A percentile compares a stretch with the other conserved stretches of the same genome.
Evolutionary conservation across 352 stramenopile species (phyloP).

Genomic region (Lagenidium sp.): DNA sequence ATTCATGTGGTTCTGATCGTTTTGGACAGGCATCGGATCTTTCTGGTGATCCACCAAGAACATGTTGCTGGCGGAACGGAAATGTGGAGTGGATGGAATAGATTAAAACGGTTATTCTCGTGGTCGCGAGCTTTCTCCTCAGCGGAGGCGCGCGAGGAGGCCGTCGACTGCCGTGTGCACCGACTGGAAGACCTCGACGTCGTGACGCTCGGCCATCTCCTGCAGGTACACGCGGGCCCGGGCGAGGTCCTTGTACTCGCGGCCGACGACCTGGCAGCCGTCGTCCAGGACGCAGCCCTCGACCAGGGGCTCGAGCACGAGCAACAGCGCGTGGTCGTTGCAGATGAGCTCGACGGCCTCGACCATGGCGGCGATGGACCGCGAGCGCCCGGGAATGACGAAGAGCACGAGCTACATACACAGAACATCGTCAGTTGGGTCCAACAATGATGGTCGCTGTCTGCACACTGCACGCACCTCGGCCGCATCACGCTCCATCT

Average conservation of each 20-base stretch:
- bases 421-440: neutral
- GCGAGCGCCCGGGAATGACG: constrained; percentile 61
- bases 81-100: too few relatives aligned
- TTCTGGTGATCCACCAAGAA: too few relatives aligned
- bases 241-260: constrained; percentile 77
- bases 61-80: too few relatives aligned
- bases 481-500: constrained; percentile 49
- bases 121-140: too few relatives aligned
- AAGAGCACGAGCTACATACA: constrained; percentile 54
- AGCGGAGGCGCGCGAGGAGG: constrained; percentile 43
- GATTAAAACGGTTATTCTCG: too few relatives aligned
- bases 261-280: constrained; percentile 28
- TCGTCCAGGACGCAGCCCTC: constrained; percentile 57
- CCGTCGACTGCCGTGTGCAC: constrained; percentile 48
- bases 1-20: too few relatives aligned
- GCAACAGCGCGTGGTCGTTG: constrained; percentile 53
- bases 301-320: constrained; percentile 65
- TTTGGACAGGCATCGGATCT: too few relatives aligned
- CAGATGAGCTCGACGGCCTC: constrained; percentile 73
- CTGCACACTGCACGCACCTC: constrained; percentile 25
- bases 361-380: constrained; percentile 78
- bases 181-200: constrained; percentile 64
- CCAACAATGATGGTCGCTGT: too few relatives aligned
- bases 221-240: constrained; percentile 69
- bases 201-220: constrained; percentile 80